Evolutionary conservation across 768 basidiomycete genomes (phyloP).

Genomic region (Boletellus emodensis): DNA sequence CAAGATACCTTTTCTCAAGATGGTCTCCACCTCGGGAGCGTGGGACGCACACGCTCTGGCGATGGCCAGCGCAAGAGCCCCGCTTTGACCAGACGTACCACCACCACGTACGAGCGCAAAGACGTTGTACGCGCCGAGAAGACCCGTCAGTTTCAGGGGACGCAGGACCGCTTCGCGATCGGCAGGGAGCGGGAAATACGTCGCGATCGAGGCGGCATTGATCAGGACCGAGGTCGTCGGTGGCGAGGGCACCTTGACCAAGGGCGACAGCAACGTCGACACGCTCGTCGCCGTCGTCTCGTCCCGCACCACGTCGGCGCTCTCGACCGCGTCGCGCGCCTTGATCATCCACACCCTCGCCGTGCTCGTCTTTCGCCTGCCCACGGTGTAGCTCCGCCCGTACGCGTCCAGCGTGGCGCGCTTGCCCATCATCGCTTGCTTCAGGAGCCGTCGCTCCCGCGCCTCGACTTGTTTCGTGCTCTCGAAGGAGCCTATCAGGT

Average conservation of each 20-base stretch:
- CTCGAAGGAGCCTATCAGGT: constrained; percentile 62
- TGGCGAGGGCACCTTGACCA: constrained; percentile 30
- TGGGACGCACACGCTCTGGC: constrained; percentile 72
- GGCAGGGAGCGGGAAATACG: constrained; percentile 69
- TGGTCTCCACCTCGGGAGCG: constrained; percentile 56
- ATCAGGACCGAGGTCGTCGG: constrained; percentile 68
- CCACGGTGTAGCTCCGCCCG: constrained; percentile 84
- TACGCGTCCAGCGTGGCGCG: constrained; percentile 61
- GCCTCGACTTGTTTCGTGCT: constrained; percentile 54
- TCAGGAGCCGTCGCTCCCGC: constrained; percentile 28
- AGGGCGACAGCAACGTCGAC: constrained; percentile 16
- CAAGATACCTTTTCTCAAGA: constrained; percentile 69
- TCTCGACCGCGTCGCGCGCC: constrained; percentile 39
- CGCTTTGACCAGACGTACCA: constrained; percentile 91
- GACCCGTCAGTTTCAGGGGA: constrained; percentile 79
- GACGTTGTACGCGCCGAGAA: constrained; percentile 80
- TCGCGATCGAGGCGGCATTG: constrained; percentile 76
- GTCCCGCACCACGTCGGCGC: not conserved
- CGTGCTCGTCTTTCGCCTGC: constrained; percentile 83
- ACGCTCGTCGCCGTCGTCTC: constrained; percentile 7
- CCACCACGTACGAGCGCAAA: constrained; percentile 79
- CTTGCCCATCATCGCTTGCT: constrained; percentile 42
- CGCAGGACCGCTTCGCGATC: constrained; percentile 82
- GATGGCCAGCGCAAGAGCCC: constrained; percentile 75
- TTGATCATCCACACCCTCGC: constrained; percentile 94